Base-by-base conservation (phyloP, 2,329 filamentous ascomycete species). In the Hypoxylon sp. region DNA sequence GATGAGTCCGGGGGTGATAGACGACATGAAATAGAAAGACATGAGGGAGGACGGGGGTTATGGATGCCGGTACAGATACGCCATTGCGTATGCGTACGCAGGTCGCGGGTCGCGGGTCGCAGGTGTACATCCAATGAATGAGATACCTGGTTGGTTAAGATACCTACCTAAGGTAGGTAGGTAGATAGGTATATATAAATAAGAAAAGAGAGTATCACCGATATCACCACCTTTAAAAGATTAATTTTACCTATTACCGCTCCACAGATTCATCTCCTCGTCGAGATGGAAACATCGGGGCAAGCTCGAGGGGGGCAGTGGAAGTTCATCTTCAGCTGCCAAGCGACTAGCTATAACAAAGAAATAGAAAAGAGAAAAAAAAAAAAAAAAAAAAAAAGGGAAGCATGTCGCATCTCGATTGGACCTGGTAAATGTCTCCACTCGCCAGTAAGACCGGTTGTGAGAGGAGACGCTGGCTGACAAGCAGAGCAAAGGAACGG, bases 281-380 rank as follows among this genome's bases (percentile, higher is more conserved):
- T n/a, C 37, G 17, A 19, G 44, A n/a, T 15, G 4, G 17, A 17
- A 13, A 46, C 15, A 44, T 17, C 2, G 44, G 30, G n/a, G n/a
- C n/a, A n/a, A n/a, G n/a, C n/a, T 24, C 3, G n/a, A 47, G 22
- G 15, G 15, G n/a, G n/a, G n/a, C n/a, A n/a, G 17, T 26, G 20
- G 15, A 47, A 47, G n/a, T 28, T 17, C 28, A 34, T 49, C 43
- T 30, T 48, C 46, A 48, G 46, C 46, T 48, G 46, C 46, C 46
- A 48, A 48, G 46, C 24, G n/a, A 7, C 24, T 4, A 26, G 24
- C 24, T n/a, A 15, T 28, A 46, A 19, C 41, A 46, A 46, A 19
- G 10, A 26, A 24, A 46, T 22, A 22, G 17, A 48, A 7, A n/a
- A n/a, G n/a, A n/a, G n/a, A n/a, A n/a, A n/a, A n/a, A n/a, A n/a